Evolutionary conservation across 352 stramenopile species (phyloP).

Genomic region (Blastocystis sp.): DNA sequence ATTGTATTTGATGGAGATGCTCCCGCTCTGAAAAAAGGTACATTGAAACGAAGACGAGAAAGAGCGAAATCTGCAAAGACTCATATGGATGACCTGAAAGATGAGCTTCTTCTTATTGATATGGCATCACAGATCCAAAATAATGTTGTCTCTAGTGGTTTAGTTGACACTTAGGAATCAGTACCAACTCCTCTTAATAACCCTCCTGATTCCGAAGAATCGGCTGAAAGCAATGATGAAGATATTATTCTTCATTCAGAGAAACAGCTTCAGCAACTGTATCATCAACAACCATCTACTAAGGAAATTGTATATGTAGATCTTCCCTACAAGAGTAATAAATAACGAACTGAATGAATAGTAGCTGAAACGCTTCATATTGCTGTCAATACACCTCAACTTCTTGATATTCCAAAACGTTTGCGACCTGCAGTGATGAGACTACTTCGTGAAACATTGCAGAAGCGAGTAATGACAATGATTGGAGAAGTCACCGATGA

Average conservation of each 20-base stretch:
- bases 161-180: neutral
- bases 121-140: constrained; percentile 5
- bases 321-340: constrained; percentile 11
- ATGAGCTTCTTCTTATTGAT: neutral
- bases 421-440: neutral
- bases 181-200: neutral
- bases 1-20: constrained; percentile 97
- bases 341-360: neutral
- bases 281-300: neutral
- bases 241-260: neutral
- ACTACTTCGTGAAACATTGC: neutral
- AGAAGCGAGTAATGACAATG: neutral
- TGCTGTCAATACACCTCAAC: constrained; percentile 46
- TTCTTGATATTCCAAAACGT: constrained; percentile 2
- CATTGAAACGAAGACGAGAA: constrained; percentile 69
- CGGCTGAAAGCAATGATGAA: neutral
- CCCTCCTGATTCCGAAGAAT: neutral
- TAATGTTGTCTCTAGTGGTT: neutral
- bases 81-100: constrained; percentile 65
- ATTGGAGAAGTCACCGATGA: neutral
- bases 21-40: constrained; percentile 87
- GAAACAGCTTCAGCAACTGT: neutral
- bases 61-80: constrained; percentile 70
- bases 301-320: constrained; percentile 49
- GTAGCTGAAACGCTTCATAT: constrained; percentile 40